These are phyloP conservation scores for Papiliotrema terrestris DNA, from an alignment of 1,284 basidiomycete genomes.

Conservation along the genomic window DNA sequence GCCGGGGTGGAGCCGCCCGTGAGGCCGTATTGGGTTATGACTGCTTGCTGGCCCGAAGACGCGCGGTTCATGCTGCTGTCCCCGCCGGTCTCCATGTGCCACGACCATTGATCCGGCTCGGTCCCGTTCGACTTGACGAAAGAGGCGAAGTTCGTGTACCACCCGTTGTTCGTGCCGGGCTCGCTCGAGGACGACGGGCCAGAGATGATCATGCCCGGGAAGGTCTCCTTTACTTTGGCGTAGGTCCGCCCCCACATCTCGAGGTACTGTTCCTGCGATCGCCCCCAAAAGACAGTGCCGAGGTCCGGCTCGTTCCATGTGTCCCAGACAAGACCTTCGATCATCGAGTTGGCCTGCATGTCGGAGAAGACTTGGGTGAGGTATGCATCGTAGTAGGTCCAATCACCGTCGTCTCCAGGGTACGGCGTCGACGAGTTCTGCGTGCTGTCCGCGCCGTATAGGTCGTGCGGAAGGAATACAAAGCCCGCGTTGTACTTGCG, in stretches of 20 bases:
- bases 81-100: constrained; percentile 10
- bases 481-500: constrained; percentile 4
- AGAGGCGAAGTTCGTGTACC: constrained; percentile 7
- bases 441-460: constrained; percentile 7
- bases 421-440: constrained; percentile 7
- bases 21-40: constrained; percentile 3
- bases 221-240: constrained; percentile 1
- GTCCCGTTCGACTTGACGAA: constrained; percentile 1
- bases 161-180: constrained; percentile 5
- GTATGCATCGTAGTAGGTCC: constrained; percentile 9
- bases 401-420: constrained; percentile 11
- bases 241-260: constrained; percentile 6
- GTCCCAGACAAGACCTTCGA: constrained; percentile 4
- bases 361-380: constrained; percentile 7
- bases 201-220: constrained; percentile 2
- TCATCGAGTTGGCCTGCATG: constrained; percentile 8
- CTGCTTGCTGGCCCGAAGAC: constrained; percentile 1
- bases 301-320: constrained; percentile 12
- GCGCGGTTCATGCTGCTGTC: not conserved
- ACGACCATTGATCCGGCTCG: constrained; percentile 7
- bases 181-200: constrained; percentile 6
- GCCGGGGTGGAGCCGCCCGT: constrained; percentile 1
- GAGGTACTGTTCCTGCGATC: constrained; percentile 9
- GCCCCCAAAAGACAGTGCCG: constrained; percentile 8
- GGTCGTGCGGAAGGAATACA: constrained; percentile 7